These are phyloP conservation scores for Cryptococcus sp. DNA, from an alignment of 1,284 basidiomycete species.

Conservation along the genomic window DNA sequence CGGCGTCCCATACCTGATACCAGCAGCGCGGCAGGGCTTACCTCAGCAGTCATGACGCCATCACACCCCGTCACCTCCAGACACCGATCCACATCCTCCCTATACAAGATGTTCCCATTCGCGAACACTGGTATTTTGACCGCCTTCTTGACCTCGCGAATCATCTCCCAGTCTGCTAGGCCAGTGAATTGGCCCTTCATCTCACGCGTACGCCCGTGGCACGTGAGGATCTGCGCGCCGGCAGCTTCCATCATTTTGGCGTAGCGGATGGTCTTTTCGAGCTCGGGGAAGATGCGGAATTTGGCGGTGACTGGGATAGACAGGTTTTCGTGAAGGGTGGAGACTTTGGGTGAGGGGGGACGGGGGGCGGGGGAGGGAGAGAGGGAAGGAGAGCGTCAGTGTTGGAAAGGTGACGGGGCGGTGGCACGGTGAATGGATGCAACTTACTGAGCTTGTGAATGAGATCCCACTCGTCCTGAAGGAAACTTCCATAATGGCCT, in stretches of 20 bases:
- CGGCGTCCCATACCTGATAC: neutral
- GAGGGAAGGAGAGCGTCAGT: neutral
- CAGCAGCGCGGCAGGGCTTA: conserved; percentile 14
- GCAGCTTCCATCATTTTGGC: conserved; percentile 92
- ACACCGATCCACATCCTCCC: conserved; percentile 73
- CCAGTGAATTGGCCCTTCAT: conserved; percentile 80
- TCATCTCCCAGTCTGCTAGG: conserved; percentile 80
- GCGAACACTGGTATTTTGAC: conserved; percentile 92
- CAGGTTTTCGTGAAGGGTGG: conserved; percentile 76
- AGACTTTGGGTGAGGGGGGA: no score
- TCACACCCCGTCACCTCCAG: conserved; percentile 78
- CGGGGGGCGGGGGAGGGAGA: neutral
- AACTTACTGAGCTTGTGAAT: conserved; percentile 72
- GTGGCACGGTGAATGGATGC: no score
- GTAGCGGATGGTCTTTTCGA: conserved; percentile 86
- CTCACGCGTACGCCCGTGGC: conserved; percentile 86
- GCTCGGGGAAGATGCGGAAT: conserved; percentile 82
- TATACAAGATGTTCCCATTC: conserved; percentile 90
- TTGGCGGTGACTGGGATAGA: conserved; percentile 91
- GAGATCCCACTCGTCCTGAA: conserved; percentile 93
- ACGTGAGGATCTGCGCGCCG: conserved; percentile 91
- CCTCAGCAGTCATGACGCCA: conserved; percentile 90
- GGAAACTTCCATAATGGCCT: conserved; percentile 83
- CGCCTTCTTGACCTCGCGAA: conserved; percentile 77
- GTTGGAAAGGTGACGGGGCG: neutral